A percentile compares a stretch with the other conserved stretches of the same genome.
Evolutionary conservation across 2,329 filamentous ascomycete genomes (phyloP).

Genomic region (Zasmidium citrigriseum): DNA sequence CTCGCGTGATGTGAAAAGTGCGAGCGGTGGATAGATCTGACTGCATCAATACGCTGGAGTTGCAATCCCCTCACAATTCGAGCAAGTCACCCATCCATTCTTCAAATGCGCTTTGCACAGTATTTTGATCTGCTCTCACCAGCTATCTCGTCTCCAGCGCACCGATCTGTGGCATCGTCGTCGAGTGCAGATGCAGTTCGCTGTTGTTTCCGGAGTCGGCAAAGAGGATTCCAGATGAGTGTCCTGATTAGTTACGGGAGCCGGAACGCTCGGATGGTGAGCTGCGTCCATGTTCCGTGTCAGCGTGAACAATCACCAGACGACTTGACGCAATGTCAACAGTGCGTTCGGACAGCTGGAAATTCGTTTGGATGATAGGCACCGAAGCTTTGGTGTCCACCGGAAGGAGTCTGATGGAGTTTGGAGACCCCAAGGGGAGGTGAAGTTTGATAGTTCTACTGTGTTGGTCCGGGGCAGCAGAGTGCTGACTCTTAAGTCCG

Average conservation of each 20-base stretch:
- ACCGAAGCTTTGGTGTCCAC: neutral
- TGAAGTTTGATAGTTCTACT: neutral
- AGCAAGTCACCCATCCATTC: no score
- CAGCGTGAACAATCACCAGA: constrained; percentile 6
- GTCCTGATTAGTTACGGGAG: neutral
- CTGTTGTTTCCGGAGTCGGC: neutral
- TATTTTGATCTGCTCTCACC: neutral
- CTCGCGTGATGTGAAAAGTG: neutral
- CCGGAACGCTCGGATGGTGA: constrained; percentile 2
- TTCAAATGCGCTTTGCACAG: no score
- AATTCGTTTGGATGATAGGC: neutral
- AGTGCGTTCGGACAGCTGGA: neutral
- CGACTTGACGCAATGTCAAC: neutral
- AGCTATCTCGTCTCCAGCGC: neutral
- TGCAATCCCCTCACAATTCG: no score
- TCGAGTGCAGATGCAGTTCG: neutral
- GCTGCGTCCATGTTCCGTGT: neutral
- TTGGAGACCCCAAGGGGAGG: neutral
- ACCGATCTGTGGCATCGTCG: no score
- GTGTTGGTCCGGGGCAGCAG: neutral
- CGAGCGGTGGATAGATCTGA: neutral
- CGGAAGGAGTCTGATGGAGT: neutral
- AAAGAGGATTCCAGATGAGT: neutral
- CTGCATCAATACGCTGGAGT: neutral
- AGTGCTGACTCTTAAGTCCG: neutral